Evolutionary conservation across 257 asterid genomes (phyloP).

Genomic region (Lantana camara): DNA sequence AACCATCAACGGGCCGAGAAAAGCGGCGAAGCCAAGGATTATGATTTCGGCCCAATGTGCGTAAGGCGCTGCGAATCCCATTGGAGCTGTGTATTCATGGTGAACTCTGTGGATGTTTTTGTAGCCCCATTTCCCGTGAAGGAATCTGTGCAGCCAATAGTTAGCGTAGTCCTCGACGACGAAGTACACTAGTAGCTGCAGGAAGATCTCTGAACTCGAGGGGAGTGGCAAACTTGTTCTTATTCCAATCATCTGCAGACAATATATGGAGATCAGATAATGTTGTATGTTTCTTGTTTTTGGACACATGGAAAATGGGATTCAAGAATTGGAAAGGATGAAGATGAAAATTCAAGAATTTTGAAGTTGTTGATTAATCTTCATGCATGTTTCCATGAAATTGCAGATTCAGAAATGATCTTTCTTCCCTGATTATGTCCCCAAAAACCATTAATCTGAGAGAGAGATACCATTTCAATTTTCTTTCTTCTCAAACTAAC

Average conservation of each 20-base stretch:
- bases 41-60: constrained; percentile 81
- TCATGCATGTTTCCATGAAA: no score
- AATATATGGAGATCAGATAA: neutral
- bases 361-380: no score
- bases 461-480: neutral
- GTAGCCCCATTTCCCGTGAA: constrained; percentile 67
- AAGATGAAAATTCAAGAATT: no score
- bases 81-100: constrained; percentile 79
- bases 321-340: neutral
- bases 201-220: constrained; percentile 48
- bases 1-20: constrained; percentile 64
- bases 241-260: constrained; percentile 64
- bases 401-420: no score
- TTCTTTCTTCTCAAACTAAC: neutral
- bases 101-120: constrained; percentile 69
- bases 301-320: neutral
- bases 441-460: neutral
- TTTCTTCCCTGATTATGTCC: no score
- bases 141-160: constrained; percentile 74
- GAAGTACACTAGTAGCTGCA: constrained; percentile 62
- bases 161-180: constrained; percentile 69
- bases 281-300: no score
- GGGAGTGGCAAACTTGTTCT: constrained; percentile 75
- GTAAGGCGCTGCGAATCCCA: constrained; percentile 72
- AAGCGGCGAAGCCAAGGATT: constrained; percentile 65